Evolutionary conservation across 2,329 filamentous ascomycete species (phyloP).

Genomic region (Fusarium acutatum): DNA sequence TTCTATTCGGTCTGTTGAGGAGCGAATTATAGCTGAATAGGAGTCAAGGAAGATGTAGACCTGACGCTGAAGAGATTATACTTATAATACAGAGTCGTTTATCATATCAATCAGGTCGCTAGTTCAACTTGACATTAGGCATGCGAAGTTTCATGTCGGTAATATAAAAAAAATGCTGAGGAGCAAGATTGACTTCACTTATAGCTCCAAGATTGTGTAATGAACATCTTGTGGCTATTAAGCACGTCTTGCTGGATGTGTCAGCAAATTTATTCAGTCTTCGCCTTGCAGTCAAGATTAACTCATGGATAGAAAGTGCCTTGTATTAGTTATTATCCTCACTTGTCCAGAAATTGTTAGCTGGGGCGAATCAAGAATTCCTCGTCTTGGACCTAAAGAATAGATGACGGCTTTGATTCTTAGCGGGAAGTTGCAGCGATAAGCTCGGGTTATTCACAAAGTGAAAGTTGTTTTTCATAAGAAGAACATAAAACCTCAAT

Average conservation of each 20-base stretch:
- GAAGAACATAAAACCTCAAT: neutral
- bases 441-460: neutral
- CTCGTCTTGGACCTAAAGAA: neutral
- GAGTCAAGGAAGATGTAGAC: neutral
- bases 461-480: neutral
- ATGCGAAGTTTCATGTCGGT: neutral
- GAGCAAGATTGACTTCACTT: neutral
- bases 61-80: neutral
- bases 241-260: neutral
- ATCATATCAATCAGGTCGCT: neutral
- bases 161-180: neutral
- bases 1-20: constrained; percentile 51
- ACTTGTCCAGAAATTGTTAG: neutral
- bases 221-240: neutral
- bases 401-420: constrained; percentile 23
- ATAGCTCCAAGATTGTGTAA: neutral
- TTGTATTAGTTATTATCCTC: neutral
- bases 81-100: neutral
- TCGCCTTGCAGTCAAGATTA: neutral
- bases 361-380: neutral
- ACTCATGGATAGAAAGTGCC: neutral
- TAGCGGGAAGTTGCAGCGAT: neutral
- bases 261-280: neutral
- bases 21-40: constrained; percentile 40
- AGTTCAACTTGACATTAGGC: neutral